Evolutionary conservation across 306 rosid genomes (phyloP), one percentile per base, ranked within the genome.

Genomic region (Dryas alaskensis): DNA sequence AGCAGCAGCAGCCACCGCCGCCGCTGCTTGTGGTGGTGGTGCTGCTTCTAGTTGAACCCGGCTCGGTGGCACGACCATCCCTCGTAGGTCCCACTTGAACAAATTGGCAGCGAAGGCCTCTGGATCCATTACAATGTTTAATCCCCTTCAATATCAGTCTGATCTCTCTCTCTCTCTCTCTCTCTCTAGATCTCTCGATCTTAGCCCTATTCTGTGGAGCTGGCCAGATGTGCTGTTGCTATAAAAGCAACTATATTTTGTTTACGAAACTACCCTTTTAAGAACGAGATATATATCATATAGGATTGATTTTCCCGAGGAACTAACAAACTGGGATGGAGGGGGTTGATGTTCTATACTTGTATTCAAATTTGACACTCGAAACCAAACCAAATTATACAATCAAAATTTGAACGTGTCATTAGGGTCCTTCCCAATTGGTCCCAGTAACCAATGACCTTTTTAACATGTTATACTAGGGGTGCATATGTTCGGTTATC

Each of bases 11-110:
- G 79, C 45, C 2, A 72, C 16, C 0, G 65, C 70, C 5, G 72
- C 59, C 5, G 73, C 62, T 0, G 70, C 22, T 13, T 61, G n/a
- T 0, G 70, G 46, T 3, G 81, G 75, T 0, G 82, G 43, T 6
- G 86, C 74, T 0, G 80, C 79, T 55, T 87, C 93, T 0, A 82
- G 84, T 11, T 80, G 76, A 65, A 14, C 9, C 4, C 79, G 82
- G 13, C 7, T 60, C 1, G 91, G 9, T 6, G 82, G 62, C 6
- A 79, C 75, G 7, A 87, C 81, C 57, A 84, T 72, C 13, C 82
- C 80, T 16, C 96, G 92, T 22, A 90, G 92, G 84, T 89, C 96
- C 98, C 98, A 94, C 81, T 87, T 94, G 92, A 94, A 91, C 25
- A 88, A 58, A 73, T 82, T 78, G 10, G 90, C 77, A n/a, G 96